phyloP scores from a whole-genome alignment of 495 filamentous ascomycete species.

The Penicillium canariense region DNA sequence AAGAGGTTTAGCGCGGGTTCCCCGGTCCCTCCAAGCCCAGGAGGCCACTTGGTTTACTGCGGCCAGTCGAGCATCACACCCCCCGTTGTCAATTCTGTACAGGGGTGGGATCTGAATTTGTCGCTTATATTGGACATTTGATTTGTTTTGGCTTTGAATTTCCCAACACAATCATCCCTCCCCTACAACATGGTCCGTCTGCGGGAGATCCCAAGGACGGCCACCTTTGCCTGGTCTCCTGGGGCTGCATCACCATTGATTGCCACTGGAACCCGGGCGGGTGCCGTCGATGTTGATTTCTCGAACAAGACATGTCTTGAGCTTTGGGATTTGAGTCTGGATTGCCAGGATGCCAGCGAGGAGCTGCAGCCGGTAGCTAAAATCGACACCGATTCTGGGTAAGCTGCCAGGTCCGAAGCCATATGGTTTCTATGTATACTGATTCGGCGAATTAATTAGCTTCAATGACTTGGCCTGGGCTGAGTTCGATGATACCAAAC shows the following conservation, averaged over 20 bases:
- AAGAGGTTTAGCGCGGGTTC: slow-evolving; percentile 34
- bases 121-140: slow-evolving; percentile 16
- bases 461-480: slow-evolving; percentile 98
- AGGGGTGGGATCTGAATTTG: slow-evolving; percentile 25
- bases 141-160: slow-evolving; percentile 19
- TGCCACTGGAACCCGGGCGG: slow-evolving; percentile 92
- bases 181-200: slow-evolving; percentile 79
- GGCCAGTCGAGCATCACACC: slow-evolving; percentile 23
- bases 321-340: slow-evolving; percentile 88
- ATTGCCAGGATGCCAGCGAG: slow-evolving; percentile 65
- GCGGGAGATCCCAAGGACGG: slow-evolving; percentile 92
- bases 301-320: slow-evolving; percentile 96
- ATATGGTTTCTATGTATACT: slow-evolving; percentile 3
- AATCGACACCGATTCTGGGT: slow-evolving; percentile 88
- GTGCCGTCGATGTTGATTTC: slow-evolving; percentile 94
- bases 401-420: slow-evolving; percentile 22
- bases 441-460: slow-evolving; percentile 42
- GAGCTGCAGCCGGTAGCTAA: slow-evolving; percentile 85
- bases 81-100: slow-evolving; percentile 28
- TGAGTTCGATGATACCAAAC: slow-evolving; percentile 67
- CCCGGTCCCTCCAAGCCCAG: slow-evolving; percentile 40
- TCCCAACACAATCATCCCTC: slow-evolving; percentile 24
- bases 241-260: slow-evolving; percentile 71
- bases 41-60: slow-evolving; percentile 48
- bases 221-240: slow-evolving; percentile 95